A percentile compares a stretch with the other conserved stretches of the same genome.
These are phyloP conservation scores for Isatis lusitanica DNA, from an alignment of 441 rosid genomes.

Conservation along the genomic window DNA sequence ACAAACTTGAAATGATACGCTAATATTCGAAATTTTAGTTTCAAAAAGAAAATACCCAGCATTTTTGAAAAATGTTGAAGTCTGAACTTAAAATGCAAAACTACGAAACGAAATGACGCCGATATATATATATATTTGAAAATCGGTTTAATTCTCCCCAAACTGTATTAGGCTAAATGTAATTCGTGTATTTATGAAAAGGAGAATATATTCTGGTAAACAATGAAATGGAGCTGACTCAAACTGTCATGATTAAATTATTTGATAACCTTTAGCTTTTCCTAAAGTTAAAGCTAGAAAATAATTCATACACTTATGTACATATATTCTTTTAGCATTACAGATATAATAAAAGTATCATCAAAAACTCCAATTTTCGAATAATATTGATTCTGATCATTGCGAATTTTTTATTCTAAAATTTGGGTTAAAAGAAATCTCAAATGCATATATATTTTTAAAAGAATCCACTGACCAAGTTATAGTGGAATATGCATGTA, in stretches of 20 bases:
- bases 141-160: too few species aligned
- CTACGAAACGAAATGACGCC: too few species aligned
- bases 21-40: too few species aligned
- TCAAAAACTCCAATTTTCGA: conserved; percentile 7
- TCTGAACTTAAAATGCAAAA: neutral
- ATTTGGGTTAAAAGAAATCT: neutral
- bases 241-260: conserved; percentile 6
- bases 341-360: neutral
- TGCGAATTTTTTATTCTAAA: conserved; percentile 11
- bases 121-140: too few species aligned
- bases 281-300: conserved; percentile 20
- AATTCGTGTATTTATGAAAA: neutral
- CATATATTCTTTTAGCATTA: conserved; percentile 12
- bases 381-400: conserved; percentile 22
- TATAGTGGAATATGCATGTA: conserved; percentile 21
- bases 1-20: neutral
- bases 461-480: conserved; percentile 14
- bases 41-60: too few species aligned
- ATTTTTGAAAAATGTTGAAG: neutral
- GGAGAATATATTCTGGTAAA: neutral
- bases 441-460: neutral
- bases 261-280: neutral
- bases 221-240: conserved; percentile 9
- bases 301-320: neutral
- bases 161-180: neutral